Evolutionary conservation across 116 monocot species (phyloP).

Genomic region (Zostera marina): DNA sequence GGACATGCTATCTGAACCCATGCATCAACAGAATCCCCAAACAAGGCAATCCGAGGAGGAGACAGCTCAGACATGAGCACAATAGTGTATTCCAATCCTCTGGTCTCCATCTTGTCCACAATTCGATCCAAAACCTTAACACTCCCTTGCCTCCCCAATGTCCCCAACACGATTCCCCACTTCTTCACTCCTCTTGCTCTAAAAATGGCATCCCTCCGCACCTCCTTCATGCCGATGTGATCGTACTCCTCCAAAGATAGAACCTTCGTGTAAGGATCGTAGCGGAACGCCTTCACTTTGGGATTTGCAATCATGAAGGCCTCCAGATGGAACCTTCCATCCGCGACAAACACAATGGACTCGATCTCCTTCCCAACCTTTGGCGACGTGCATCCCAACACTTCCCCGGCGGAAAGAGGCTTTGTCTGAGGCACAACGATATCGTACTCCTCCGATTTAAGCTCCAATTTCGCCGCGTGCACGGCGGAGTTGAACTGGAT

Average conservation of each 20-base stretch:
- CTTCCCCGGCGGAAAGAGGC: conserved; percentile 84
- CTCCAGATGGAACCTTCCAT: conserved; percentile 91
- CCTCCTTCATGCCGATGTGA: conserved; percentile 72
- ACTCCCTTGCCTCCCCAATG: conserved; percentile 88
- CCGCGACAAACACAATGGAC: conserved; percentile 65
- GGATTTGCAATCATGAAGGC: conserved; percentile 99
- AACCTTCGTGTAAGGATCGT: conserved; percentile 64
- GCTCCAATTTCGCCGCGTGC: conserved; percentile 33
- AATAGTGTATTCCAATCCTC: conserved; percentile 68
- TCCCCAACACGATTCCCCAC: conserved; percentile 92
- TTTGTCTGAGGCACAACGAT: conserved; percentile 76
- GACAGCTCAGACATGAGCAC: conserved; percentile 94
- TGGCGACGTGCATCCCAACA: conserved; percentile 87
- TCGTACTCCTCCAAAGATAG: conserved; percentile 77
- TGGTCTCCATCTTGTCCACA: conserved; percentile 63
- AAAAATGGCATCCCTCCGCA: conserved; percentile 49
- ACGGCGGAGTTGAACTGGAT: conserved; percentile 83
- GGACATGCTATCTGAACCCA: conserved; percentile 99
- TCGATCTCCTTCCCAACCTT: conserved; percentile 27
- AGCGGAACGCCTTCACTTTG: conserved; percentile 48
- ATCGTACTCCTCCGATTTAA: conserved; percentile 33
- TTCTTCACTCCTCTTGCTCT: conserved; percentile 38
- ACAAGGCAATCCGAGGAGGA: conserved; percentile 57
- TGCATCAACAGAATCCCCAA: conserved; percentile 86
- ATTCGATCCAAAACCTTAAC: conserved; percentile 57